phyloP scores from a whole-genome alignment of 129 eudicot species.

The Artemisia argyi region DNA sequence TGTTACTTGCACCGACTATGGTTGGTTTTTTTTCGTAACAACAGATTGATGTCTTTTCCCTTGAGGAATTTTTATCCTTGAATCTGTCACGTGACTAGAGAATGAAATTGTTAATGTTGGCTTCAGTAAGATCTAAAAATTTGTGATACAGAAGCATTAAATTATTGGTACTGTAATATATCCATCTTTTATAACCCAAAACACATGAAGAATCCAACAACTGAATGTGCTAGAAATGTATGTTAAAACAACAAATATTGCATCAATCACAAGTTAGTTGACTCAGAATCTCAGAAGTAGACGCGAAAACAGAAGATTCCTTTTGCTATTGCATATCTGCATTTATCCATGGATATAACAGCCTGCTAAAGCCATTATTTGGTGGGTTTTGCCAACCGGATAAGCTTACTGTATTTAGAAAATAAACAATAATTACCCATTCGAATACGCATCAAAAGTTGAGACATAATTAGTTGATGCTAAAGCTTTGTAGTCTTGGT shows the following conservation, averaged over 20 bases:
- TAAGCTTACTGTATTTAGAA: too few relatives aligned
- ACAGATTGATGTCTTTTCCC: slow-evolving; percentile 21
- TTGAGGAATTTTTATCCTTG: slow-evolving; percentile 27
- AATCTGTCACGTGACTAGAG: background rate
- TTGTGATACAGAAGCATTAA: background rate
- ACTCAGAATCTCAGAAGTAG: too few relatives aligned
- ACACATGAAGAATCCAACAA: background rate
- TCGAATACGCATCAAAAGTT: too few relatives aligned
- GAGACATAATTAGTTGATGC: too few relatives aligned
- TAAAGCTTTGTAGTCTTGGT: too few relatives aligned
- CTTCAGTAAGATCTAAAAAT: slow-evolving; percentile 6
- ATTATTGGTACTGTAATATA: too few relatives aligned
- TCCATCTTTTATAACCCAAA: background rate
- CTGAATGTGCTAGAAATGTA: background rate
- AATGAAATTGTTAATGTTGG: slow-evolving; percentile 11
- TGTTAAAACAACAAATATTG: background rate
- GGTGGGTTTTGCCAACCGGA: background rate
- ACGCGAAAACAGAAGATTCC: background rate
- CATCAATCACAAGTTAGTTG: too few relatives aligned
- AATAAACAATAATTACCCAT: too few relatives aligned
- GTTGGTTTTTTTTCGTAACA: slow-evolving; percentile 31
- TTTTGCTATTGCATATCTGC: background rate
- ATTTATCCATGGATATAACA: background rate
- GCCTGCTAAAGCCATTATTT: background rate
- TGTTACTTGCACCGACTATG: slow-evolving; percentile 33